A percentile compares a stretch with the other conserved stretches of the same genome.
Conservation (phyloP, 2,329 filamentous ascomycete genomes). For the Ploettnerulaceae sp. region DNA sequence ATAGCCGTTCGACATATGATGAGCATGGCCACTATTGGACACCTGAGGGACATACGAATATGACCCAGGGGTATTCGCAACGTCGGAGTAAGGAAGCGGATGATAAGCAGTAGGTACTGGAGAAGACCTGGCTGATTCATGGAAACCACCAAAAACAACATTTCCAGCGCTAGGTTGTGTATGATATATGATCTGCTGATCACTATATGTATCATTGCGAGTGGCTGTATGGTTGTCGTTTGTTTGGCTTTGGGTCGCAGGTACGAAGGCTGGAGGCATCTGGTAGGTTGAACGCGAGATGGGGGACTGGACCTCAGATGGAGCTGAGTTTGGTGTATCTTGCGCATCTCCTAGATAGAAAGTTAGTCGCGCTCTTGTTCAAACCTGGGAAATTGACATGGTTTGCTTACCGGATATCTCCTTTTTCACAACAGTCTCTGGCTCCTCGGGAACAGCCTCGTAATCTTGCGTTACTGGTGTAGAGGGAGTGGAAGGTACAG, state of each 20-base stretch:
- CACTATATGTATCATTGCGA: conserved; percentile 21
- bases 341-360: conserved; percentile 14
- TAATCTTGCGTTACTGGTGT: conserved; percentile 7
- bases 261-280: conserved; percentile 42
- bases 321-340: conserved; percentile 19
- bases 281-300: conserved; percentile 36
- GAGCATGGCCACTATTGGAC: conserved; percentile 21
- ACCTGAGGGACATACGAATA: conserved; percentile 23
- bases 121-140: conserved; percentile 53
- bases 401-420: conserved; percentile 22
- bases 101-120: conserved; percentile 41
- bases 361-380: conserved; percentile 5
- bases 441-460: conserved; percentile 16
- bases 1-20: conserved; percentile 29
- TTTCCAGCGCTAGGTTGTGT: conserved; percentile 50
- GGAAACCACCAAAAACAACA: conserved; percentile 51
- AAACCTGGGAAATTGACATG: not conserved
- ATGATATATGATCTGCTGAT: conserved; percentile 42
- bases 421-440: conserved; percentile 11
- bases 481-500: conserved; percentile 4
- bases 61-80: conserved; percentile 16
- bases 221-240: conserved; percentile 10
- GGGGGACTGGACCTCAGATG: conserved; percentile 27
- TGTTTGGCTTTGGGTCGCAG: conserved; percentile 27
- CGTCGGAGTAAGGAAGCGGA: conserved; percentile 29